Evolutionary conservation across 164 flowering plant genomes (phyloP), one percentile per base, ranked within the genome.

Genomic region (Berberis vulgaris): DNA sequence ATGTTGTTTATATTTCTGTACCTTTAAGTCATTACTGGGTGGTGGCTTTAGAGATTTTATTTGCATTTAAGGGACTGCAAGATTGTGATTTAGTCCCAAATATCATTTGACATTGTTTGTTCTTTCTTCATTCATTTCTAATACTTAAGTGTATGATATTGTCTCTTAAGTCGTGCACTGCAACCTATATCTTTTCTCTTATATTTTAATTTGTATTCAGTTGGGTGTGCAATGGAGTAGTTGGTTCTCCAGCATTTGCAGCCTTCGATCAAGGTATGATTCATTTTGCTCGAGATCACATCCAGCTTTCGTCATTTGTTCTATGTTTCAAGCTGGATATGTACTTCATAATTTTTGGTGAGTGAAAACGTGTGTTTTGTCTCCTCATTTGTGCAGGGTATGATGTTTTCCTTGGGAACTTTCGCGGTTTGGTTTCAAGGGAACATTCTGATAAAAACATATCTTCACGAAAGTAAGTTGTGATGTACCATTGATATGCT

Each of bases 171-270:
- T 46, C 59, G 40, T 56, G 67, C 3, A 41, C 11, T n/a, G 42
- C 41, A 11, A 41, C 12, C 2, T 4, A 12, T 65, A 9, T 3
- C 44, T 43, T 2, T 53, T 10, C 57, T 46, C 46, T 63, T 50
- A 49, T 64, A 7, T 53, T 61, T 63, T 57, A 44, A 65, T 57
- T 69, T 7, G 40, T 66, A n/a, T 71, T 7, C 88, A 95, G 99
- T 47, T 95, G 99, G 99, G 96, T 95, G 45, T 89, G 96, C 54
- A 95, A 95, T 81, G 99, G 99, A 65, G 82, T 95, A 65, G 97
- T 95, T 74, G 99, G 99, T 57, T 91, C 97, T 76, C 99, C 99
- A 69, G 97, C 96, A 54, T 94, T 94, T 84, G 99, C 99, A 62
- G 99, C 99, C 43, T 94, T 71, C 70, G 99, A 95, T 81, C 92